Percentiles rank a stretch among this genome's conserved stretches.
These are phyloP conservation scores for Talaromyces funiculosus DNA, from an alignment of 2,329 filamentous ascomycete species.

Conservation along the genomic window DNA sequence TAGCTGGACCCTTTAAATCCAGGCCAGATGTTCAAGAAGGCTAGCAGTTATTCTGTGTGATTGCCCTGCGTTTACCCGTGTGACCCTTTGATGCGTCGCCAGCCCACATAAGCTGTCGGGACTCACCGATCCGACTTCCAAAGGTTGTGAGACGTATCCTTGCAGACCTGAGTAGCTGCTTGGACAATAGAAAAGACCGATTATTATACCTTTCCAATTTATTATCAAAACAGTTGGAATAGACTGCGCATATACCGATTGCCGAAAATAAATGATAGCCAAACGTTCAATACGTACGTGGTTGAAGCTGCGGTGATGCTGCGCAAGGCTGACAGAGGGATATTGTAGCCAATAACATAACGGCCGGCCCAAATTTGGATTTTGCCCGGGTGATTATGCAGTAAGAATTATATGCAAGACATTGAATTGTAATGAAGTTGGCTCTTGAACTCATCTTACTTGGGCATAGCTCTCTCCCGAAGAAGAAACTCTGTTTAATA, in stretches of 20 bases:
- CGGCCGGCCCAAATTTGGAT: not conserved
- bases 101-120: not conserved
- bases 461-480: not conserved
- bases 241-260: not conserved
- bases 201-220: not conserved
- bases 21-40: not conserved
- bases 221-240: not conserved
- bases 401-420: not conserved
- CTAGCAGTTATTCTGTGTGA: not conserved
- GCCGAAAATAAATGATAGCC: not conserved
- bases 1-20: not conserved
- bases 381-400: not conserved
- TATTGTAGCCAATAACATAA: not conserved
- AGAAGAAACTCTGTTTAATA: not conserved
- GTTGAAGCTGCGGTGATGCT: not conserved
- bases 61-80: not conserved
- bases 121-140: not conserved
- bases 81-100: not conserved
- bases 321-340: not conserved
- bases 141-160: not conserved
- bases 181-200: not conserved
- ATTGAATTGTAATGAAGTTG: too few relatives aligned
- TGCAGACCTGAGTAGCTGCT: not conserved
- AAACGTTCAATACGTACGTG: not conserved
- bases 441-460: not conserved